Base-by-base conservation (phyloP, 495 filamentous ascomycete species). In the Neurospora intermedia region DNA sequence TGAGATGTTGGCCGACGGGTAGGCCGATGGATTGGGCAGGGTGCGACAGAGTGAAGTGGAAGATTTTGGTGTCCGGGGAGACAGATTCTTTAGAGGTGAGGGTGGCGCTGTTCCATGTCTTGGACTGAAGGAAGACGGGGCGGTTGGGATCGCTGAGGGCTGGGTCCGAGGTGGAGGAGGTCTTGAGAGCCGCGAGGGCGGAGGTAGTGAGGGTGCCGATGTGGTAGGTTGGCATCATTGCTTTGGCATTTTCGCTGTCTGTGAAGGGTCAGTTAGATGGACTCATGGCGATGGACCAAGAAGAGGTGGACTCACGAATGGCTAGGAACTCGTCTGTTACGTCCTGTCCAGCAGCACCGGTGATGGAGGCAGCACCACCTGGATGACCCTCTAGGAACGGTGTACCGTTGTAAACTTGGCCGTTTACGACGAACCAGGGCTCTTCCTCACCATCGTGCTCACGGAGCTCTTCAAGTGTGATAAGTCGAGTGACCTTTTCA, bases 181-280 rank as follows among this genome's bases (percentile, higher is more conserved):
- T 91, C 88, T 18, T 82, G 83, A 74, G 89, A 84, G 76, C 90
- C 86, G 43, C 96, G 86, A 39, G 89, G 88, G 70, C 94, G 93
- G 73, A 96, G 88, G 78, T 95, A 92, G 76, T 94, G 35, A 74
- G 87, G 20, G 89, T 89, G 73, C 95, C 95, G 76, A 98, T 89
- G 80, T 98, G 95, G 77, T 98, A 96, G 71, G 86, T 83, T 39
- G 88, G 87, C 90, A 98, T 95, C 94, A 98, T 97, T 39, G 83
- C 86, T 82, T 96, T 98, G 46, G 95, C 95, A 23, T 92, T 97
- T 83, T 97, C 94, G 79, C 89, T 92, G 79, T 97, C 93, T 96
- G 78, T 70, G 66, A 11, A 23, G 69, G 38, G 59, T 75, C 72
- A 78, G 69, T 69, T 2, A 13, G 43, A 35, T 20, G 13, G 45